These are phyloP conservation scores for Paraglomus brasilianum DNA, from an alignment of 192 early-diverging fungal species.

Conservation along the genomic window DNA sequence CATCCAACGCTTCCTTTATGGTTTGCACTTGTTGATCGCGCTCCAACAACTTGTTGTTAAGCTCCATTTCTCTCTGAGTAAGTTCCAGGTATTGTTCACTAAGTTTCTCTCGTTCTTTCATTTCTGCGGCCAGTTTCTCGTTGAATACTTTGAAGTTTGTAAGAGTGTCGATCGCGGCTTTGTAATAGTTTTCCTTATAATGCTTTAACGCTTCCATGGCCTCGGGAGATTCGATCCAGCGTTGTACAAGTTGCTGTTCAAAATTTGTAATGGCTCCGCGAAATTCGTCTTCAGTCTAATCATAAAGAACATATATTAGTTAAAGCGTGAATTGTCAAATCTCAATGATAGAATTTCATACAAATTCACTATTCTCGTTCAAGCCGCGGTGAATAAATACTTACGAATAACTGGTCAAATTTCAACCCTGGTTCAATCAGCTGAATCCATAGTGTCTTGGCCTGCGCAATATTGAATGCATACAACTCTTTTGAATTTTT, in stretches of 20 bases:
- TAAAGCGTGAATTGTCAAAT: background rate
- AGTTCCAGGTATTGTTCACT: background rate
- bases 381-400: background rate
- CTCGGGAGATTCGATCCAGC: background rate
- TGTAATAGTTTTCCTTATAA: constrained; percentile 5
- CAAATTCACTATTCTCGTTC: background rate
- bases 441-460: background rate
- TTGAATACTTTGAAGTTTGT: background rate
- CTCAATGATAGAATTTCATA: background rate
- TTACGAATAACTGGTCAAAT: constrained; percentile 1
- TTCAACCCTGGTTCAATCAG: background rate
- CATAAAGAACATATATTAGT: background rate
- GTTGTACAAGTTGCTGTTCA: constrained; percentile 1
- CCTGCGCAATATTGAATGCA: no score
- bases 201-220: background rate
- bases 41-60: background rate
- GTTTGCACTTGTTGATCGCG: no score
- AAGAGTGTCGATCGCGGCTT: background rate
- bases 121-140: background rate
- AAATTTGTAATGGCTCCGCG: constrained; percentile 7
- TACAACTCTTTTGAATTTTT: constrained; percentile 19
- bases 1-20: no score
- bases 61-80: background rate
- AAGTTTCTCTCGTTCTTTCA: constrained; percentile 6
- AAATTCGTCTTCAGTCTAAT: constrained; percentile 11